Conservation (phyloP, 495 filamentous ascomycete species). For the Aspergillus saccharolyticus region DNA sequence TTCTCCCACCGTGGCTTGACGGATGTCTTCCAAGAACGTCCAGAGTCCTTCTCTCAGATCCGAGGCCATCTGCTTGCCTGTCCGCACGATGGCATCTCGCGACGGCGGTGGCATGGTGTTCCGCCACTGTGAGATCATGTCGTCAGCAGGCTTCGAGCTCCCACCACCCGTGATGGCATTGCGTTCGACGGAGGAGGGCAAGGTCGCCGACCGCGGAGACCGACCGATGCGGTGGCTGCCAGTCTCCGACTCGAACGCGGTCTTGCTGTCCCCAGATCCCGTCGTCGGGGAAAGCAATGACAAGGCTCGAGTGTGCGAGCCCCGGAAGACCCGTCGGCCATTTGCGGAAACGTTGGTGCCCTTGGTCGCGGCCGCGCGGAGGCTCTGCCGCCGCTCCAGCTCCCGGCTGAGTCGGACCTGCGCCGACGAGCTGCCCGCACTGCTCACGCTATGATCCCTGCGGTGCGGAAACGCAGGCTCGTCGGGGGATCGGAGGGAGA, state of each 20-base stretch:
- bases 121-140: conserved; percentile 36
- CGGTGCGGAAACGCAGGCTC: conserved; percentile 16
- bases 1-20: conserved; percentile 92
- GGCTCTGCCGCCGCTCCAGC: conserved; percentile 44
- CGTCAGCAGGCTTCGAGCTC: conserved; percentile 29
- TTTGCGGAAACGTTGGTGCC: conserved; percentile 40
- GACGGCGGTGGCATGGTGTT: conserved; percentile 43
- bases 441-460: conserved; percentile 29
- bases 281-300: conserved; percentile 73
- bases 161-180: conserved; percentile 14
- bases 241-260: conserved; percentile 15
- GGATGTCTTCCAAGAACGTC: conserved; percentile 93
- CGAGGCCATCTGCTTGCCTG: conserved; percentile 81
- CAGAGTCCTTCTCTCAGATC: conserved; percentile 88
- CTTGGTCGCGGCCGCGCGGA: conserved; percentile 30
- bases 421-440: conserved; percentile 28
- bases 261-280: conserved; percentile 28
- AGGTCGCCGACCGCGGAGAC: conserved; percentile 40
- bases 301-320: conserved; percentile 74
- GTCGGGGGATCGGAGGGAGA: conserved; percentile 48
- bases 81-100: conserved; percentile 55
- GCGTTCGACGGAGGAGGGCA: conserved; percentile 45
- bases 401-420: conserved; percentile 41
- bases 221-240: conserved; percentile 35
- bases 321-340: conserved; percentile 59